Evolutionary conservation across 1,284 basidiomycete species (phyloP).

Genomic region (Boletus semigastroideus): DNA sequence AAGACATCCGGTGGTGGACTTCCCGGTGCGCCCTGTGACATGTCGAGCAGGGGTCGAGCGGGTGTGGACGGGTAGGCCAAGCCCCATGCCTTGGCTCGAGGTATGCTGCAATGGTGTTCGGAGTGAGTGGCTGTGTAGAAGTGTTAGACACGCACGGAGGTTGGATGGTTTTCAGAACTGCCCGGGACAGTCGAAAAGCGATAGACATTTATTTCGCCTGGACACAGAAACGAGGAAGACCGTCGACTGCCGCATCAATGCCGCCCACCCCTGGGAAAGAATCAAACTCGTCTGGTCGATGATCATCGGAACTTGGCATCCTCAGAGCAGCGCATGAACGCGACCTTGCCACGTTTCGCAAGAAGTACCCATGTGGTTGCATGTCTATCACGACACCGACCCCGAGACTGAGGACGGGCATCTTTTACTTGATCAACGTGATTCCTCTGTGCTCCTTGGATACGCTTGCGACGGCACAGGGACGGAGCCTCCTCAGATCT

Average conservation of each 20-base stretch:
- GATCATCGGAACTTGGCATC: too few relatives aligned
- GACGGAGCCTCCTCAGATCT: not conserved
- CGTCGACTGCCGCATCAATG: not conserved
- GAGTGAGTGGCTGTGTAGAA: not conserved
- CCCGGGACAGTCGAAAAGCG: slow-evolving; percentile 40
- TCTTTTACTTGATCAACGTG: not conserved
- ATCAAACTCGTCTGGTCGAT: too few relatives aligned
- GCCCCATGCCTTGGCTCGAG: slow-evolving; percentile 69
- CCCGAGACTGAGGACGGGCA: too few relatives aligned
- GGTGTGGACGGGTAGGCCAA: slow-evolving; percentile 44
- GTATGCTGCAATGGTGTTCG: slow-evolving; percentile 52
- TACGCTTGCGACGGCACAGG: slow-evolving; percentile 31
- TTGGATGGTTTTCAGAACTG: slow-evolving; percentile 39
- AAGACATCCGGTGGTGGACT: slow-evolving; percentile 58
- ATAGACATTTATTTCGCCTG: not conserved
- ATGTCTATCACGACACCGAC: too few relatives aligned
- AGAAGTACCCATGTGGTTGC: too few relatives aligned
- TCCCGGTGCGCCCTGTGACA: slow-evolving; percentile 79
- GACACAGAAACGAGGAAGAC: not conserved
- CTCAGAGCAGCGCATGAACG: too few relatives aligned
- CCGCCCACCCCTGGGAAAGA: too few relatives aligned
- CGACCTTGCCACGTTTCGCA: too few relatives aligned
- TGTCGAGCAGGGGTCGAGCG: slow-evolving; percentile 60
- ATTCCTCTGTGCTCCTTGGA: slow-evolving; percentile 40
- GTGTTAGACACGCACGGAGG: slow-evolving; percentile 36